Evolutionary conservation across 148 eudicot genomes (phyloP).

Genomic region (Rhododendron williamsianum): DNA sequence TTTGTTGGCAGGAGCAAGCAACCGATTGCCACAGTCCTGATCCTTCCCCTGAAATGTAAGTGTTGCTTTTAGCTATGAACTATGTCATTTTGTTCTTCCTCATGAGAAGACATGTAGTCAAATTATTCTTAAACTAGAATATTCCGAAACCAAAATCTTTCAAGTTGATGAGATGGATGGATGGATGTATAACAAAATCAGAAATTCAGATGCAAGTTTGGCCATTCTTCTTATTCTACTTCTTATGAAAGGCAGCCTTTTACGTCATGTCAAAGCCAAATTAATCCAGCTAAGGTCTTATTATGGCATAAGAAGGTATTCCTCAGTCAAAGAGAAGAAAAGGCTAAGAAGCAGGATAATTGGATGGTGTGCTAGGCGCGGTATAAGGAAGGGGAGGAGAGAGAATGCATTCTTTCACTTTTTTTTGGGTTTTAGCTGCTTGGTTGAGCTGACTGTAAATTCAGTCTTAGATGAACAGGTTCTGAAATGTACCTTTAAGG

Average conservation of each 20-base stretch:
- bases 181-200: neutral
- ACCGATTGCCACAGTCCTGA: constrained; percentile 42
- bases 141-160: neutral
- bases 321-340: neutral
- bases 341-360: neutral
- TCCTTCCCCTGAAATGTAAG: constrained; percentile 58
- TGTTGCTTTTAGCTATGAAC: constrained; percentile 5
- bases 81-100: neutral
- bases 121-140: neutral
- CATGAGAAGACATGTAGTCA: neutral
- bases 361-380: neutral
- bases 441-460: neutral
- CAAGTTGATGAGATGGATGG: neutral
- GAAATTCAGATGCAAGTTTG: neutral
- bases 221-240: neutral
- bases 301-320: too few relatives aligned
- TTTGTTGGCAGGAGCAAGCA: constrained; percentile 37
- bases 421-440: neutral
- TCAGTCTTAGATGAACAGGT: neutral
- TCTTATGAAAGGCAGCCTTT: neutral
- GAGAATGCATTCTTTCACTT: too few relatives aligned
- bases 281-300: neutral
- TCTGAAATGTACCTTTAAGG: neutral
- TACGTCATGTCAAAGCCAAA: neutral
- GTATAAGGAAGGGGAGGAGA: too few relatives aligned